Evolutionary conservation across 495 filamentous ascomycete species (phyloP).

Genomic region (Friedmanniomyces endolithicus): DNA sequence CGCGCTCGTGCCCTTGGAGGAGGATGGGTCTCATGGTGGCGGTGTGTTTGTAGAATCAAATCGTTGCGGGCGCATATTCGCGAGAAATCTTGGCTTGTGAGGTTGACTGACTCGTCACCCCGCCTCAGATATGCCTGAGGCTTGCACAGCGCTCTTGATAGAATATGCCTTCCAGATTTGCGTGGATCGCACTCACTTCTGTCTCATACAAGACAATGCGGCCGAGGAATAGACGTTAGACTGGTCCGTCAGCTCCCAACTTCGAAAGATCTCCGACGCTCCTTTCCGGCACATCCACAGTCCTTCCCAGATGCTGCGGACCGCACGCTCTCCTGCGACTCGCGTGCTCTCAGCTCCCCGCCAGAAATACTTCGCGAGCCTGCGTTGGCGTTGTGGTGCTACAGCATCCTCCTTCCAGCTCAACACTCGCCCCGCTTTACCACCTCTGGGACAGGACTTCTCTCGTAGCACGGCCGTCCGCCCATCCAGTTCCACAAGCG

Average conservation of each 20-base stretch:
- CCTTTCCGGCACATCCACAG: no score
- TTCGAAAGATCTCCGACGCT: no score
- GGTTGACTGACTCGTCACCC: background rate
- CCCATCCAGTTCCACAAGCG: constrained; percentile 38
- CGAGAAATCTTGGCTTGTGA: background rate
- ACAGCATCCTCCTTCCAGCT: background rate
- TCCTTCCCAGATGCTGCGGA: no score
- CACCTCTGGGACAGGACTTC: background rate
- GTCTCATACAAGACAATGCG: no score
- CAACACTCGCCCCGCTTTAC: background rate
- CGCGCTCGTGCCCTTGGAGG: constrained; percentile 93
- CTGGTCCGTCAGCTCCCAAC: no score
- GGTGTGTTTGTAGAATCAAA: background rate
- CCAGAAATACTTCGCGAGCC: background rate
- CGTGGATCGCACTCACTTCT: no score
- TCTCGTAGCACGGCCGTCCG: constrained; percentile 12
- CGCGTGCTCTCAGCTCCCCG: background rate
- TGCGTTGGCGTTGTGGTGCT: background rate
- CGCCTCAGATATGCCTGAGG: no score
- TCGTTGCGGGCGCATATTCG: background rate
- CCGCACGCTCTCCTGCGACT: background rate
- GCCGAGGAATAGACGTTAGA: no score
- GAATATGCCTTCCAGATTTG: no score
- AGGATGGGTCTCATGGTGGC: constrained; percentile 80
- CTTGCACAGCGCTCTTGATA: no score